These are phyloP conservation scores for Globisporangium spiculum DNA, from an alignment of 352 stramenopile genomes.

Conservation along the genomic window DNA sequence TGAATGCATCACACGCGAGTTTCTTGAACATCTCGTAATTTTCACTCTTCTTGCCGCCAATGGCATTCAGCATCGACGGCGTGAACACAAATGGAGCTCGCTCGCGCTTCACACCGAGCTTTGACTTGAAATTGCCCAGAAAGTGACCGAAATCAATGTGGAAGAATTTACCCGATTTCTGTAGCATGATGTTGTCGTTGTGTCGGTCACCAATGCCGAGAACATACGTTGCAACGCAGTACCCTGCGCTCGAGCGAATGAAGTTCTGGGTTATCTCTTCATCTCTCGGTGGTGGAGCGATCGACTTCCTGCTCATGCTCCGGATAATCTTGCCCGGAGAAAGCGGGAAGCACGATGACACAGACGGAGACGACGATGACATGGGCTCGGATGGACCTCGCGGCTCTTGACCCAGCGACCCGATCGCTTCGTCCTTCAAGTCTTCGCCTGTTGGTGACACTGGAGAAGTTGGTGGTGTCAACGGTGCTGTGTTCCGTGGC, in stretches of 20 bases:
- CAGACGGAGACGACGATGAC: constrained; percentile 15
- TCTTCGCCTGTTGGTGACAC: neutral
- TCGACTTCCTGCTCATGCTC: constrained; percentile 25
- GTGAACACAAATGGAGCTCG: constrained; percentile 92
- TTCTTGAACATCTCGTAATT: constrained; percentile 76
- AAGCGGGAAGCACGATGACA: constrained; percentile 54
- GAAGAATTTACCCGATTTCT: constrained; percentile 91
- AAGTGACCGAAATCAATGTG: constrained; percentile 98
- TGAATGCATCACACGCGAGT: constrained; percentile 64
- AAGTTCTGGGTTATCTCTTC: constrained; percentile 85
- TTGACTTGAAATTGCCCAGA: constrained; percentile 94
- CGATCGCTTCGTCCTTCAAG: neutral
- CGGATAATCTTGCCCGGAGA: constrained; percentile 37
- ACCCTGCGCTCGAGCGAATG: constrained; percentile 85
- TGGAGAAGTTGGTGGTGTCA: constrained; percentile 8
- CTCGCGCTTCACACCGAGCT: constrained; percentile 90
- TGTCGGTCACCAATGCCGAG: constrained; percentile 93
- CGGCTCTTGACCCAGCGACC: constrained; percentile 6
- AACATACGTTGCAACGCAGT: constrained; percentile 93
- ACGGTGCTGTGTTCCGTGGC: constrained; percentile 1
- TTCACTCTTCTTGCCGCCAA: constrained; percentile 76
- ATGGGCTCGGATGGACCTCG: constrained; percentile 17
- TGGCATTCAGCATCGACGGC: constrained; percentile 80
- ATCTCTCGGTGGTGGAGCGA: constrained; percentile 25
- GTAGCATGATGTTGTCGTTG: constrained; percentile 96